Base-by-base conservation (phyloP, 2,329 filamentous ascomycete species). In the Metarhizium brunneum region DNA sequence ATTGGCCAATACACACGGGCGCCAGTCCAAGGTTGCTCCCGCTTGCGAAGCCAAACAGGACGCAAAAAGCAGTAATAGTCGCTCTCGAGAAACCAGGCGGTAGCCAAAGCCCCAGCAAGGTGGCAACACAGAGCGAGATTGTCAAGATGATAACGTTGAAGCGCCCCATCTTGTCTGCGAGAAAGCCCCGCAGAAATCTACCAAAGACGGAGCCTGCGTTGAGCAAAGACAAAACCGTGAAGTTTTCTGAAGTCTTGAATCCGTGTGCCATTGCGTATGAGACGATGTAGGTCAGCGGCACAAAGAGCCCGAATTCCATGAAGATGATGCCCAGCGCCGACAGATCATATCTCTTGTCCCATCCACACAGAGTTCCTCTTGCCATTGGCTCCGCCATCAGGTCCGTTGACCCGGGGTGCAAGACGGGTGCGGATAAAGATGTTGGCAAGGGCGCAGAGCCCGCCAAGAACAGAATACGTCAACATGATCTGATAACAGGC, bases 101-200 rank as follows among this genome's bases (percentile, higher is more conserved):
- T 20, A 95, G 76, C 90, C 90, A 95, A 18, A 92, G 67, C 2
- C 80, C 84, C 5, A 87, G 80, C 4, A 86, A 70, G 36, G 73
- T 72, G 43, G 73, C 67, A n/a, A 86, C 74, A 57, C 76, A 79
- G 6, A 79, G 62, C 1, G 77, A 69, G 30, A 90, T 80, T 0
- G 86, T 86, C 18, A 83, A 68, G 50, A 92, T 81, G 71, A 94
- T 87, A 52, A 85, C 82, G 65, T 96, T 95, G 73, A 90, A 95
- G 4, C 90, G 82, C 0, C 91, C 91, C 3, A 90, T 67, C 52
- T 78, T 81, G 66, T 96, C 91, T 0, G 90, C 86, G 8, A 90
- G 72, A 58, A 88, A 78, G 0, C 90, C 90, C 0, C 90, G 89
- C 0, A 91, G 75, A 70, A 84, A 87, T 25, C 91, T 82, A 3